phyloP scores from a whole-genome alignment of 2,329 filamentous ascomycete species.

The Pseudogymnoascus sp. region DNA sequence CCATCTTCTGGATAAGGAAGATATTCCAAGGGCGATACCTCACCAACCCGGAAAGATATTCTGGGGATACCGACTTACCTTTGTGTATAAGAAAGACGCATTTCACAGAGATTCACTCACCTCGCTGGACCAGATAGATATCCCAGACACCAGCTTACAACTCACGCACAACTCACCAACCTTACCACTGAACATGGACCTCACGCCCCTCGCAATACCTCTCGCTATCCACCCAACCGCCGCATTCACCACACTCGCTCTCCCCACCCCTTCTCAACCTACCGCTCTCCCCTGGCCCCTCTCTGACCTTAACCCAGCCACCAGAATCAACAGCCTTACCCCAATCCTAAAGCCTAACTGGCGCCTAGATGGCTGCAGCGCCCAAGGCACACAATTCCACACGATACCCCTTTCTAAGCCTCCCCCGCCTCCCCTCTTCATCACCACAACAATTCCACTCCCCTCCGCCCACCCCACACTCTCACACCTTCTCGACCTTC shows the following conservation, averaged over 20 bases:
- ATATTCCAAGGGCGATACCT: neutral
- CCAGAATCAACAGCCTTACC: slow-evolving; percentile 49
- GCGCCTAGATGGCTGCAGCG: slow-evolving; percentile 51
- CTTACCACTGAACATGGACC: neutral
- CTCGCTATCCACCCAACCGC: neutral
- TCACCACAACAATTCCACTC: slow-evolving; percentile 51
- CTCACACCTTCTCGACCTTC: slow-evolving; percentile 29
- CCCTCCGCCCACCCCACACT: slow-evolving; percentile 33
- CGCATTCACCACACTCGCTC: neutral
- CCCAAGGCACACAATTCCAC: slow-evolving; percentile 50
- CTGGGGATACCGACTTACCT: neutral
- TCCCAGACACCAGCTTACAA: neutral
- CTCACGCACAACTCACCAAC: neutral
- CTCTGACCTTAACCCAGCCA: slow-evolving; percentile 51
- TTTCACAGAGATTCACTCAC: neutral
- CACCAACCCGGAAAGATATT: neutral
- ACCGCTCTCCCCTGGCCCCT: neutral
- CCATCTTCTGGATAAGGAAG: neutral
- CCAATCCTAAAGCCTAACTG: slow-evolving; percentile 39
- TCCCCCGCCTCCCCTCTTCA: slow-evolving; percentile 41
- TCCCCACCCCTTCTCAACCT: neutral
- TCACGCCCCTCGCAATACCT: neutral
- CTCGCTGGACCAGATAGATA: neutral
- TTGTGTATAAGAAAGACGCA: neutral
- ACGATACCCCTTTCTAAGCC: slow-evolving; percentile 44